These are phyloP conservation scores for Spathaspora passalidarum DNA, from an alignment of 805 yeast species.

Conservation along the genomic window DNA sequence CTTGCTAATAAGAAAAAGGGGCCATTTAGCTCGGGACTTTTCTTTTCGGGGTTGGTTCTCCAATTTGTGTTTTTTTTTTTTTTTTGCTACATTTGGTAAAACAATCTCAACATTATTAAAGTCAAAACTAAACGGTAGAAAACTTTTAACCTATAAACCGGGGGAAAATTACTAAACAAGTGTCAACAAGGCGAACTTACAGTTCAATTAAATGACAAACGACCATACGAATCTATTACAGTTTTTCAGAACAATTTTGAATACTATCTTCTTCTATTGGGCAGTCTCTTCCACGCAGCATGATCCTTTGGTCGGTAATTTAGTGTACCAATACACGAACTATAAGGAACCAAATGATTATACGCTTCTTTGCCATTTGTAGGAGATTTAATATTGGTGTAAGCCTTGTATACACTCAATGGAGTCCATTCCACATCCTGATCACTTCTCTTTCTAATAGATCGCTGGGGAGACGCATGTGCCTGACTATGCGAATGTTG, in stretches of 20 bases:
- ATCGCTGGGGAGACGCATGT: background rate
- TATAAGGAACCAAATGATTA: slow-evolving; percentile 11
- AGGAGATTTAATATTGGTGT: slow-evolving; percentile 26
- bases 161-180: background rate
- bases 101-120: too few species aligned
- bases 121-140: background rate
- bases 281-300: slow-evolving; percentile 11
- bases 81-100: too few species aligned
- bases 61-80: too few species aligned
- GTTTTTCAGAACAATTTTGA: too few species aligned
- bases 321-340: slow-evolving; percentile 11
- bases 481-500: background rate
- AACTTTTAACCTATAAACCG: background rate
- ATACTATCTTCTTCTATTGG: slow-evolving; percentile 10
- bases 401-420: slow-evolving; percentile 29
- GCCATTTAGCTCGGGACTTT: too few species aligned
- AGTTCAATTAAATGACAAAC: too few species aligned
- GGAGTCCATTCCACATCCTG: slow-evolving; percentile 27
- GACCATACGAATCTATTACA: too few species aligned
- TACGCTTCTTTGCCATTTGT: slow-evolving; percentile 9
- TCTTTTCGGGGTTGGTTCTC: too few species aligned
- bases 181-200: too few species aligned
- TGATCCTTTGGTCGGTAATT: slow-evolving; percentile 12
- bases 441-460: slow-evolving; percentile 6
- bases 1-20: too few species aligned